These are phyloP conservation scores for Mycena kentingensis DNA, from an alignment of 768 basidiomycete genomes.

Conservation along the genomic window DNA sequence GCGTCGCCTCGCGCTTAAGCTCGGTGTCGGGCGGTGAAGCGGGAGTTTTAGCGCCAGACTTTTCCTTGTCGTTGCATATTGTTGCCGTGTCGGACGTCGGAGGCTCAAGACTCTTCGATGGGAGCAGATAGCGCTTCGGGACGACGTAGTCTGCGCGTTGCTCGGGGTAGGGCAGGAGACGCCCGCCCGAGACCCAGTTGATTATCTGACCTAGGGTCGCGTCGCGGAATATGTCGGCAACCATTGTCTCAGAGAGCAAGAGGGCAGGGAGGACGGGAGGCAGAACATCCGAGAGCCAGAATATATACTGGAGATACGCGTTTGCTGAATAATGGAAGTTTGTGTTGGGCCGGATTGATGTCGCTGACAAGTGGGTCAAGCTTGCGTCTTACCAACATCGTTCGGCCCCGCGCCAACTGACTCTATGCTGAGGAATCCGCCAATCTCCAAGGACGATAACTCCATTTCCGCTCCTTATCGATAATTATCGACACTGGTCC, in stretches of 20 bases:
- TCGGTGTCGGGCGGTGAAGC: background rate
- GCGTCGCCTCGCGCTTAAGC: conserved; percentile 11
- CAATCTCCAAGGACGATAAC: too few relatives aligned
- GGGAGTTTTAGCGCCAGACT: background rate
- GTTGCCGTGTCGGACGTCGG: conserved; percentile 2
- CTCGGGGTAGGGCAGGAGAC: conserved; percentile 13
- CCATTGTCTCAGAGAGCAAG: conserved; percentile 32
- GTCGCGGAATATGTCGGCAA: conserved; percentile 18
- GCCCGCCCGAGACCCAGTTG: conserved; percentile 15
- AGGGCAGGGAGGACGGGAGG: background rate
- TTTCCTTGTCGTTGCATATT: conserved; percentile 8
- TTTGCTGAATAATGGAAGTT: too few relatives aligned
- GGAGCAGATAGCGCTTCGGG: conserved; percentile 3
- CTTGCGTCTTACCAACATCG: too few relatives aligned
- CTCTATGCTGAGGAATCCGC: too few relatives aligned
- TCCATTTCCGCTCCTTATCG: too few relatives aligned
- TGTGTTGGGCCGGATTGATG: too few relatives aligned
- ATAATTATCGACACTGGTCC: too few relatives aligned
- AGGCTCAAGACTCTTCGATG: background rate
- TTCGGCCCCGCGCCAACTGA: too few relatives aligned
- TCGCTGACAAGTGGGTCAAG: too few relatives aligned
- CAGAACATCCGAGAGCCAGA: too few relatives aligned
- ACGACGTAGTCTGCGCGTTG: conserved; percentile 7
- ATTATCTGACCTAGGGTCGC: conserved; percentile 18
- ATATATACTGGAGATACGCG: too few relatives aligned